Conservation (phyloP, 371 early-diverging fungal genomes). For the Mortierella sp. region DNA sequence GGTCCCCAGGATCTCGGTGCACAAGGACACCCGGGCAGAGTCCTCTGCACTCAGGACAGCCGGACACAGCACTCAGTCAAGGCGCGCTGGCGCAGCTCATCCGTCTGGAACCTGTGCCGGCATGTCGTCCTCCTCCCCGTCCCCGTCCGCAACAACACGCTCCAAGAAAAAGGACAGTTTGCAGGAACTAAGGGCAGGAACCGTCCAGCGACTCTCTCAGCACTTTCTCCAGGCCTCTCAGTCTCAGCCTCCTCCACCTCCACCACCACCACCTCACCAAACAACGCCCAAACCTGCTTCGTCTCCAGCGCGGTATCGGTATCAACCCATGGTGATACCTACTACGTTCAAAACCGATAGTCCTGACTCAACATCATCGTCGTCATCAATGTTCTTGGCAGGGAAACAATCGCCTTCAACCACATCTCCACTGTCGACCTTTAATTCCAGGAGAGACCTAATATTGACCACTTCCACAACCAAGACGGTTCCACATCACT, state of each 20-base stretch:
- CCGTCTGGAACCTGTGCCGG: conserved; percentile 1
- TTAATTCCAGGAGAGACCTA: conserved; percentile 11
- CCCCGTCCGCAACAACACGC: conserved; percentile 30
- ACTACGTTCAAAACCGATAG: conserved; percentile 28
- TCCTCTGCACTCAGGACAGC: conserved; percentile 3
- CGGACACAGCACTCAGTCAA: conserved; percentile 4
- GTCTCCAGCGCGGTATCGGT: conserved; percentile 35
- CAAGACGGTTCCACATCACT: not conserved
- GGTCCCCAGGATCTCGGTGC: conserved; percentile 12
- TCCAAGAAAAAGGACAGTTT: conserved; percentile 45
- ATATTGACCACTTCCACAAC: not conserved
- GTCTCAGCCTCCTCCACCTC: conserved; percentile 14
- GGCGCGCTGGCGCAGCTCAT: conserved; percentile 10
- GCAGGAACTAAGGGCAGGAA: conserved; percentile 46
- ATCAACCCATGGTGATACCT: conserved; percentile 40
- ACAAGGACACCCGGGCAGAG: conserved; percentile 3
- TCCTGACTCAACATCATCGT: not conserved
- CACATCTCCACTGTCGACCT: conserved; percentile 16
- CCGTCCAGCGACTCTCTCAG: conserved; percentile 55
- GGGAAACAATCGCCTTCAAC: conserved; percentile 1
- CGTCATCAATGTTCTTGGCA: not conserved
- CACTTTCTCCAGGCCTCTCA: conserved; percentile 42
- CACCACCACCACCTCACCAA: not conserved
- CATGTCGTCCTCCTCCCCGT: not conserved
- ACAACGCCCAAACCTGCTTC: conserved; percentile 17